A percentile compares a stretch with the other conserved stretches of the same genome.
phyloP scores from a whole-genome alignment of 2,329 filamentous ascomycete genomes.

The Aureobasidium musti region DNA sequence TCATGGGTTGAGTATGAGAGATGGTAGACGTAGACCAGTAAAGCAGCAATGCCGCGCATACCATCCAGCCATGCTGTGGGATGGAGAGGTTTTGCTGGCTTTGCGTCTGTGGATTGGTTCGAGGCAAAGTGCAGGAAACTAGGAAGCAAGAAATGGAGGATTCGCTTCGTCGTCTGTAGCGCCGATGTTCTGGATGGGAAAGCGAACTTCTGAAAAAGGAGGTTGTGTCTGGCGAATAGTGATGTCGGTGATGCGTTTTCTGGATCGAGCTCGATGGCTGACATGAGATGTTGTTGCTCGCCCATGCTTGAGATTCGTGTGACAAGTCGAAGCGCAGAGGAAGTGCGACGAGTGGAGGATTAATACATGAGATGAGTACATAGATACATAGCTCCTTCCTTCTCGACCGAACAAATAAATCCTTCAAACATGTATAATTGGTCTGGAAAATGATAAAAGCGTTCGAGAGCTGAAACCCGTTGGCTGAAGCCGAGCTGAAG shows the following conservation, averaged over 20 bases:
- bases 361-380: not conserved
- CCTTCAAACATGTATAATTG: not conserved
- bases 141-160: not conserved
- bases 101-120: too few relatives aligned
- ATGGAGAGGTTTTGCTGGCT: not conserved
- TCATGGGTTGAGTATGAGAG: constrained; percentile 27
- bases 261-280: not conserved
- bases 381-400: not conserved
- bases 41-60: constrained; percentile 33
- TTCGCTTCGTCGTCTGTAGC: not conserved
- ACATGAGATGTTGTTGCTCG: not conserved
- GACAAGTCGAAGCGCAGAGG: not conserved
- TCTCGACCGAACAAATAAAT: not conserved
- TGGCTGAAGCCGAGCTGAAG: not conserved
- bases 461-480: not conserved
- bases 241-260: not conserved
- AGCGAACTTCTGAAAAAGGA: not conserved
- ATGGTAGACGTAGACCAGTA: constrained; percentile 34
- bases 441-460: not conserved
- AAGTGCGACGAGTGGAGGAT: not conserved
- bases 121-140: not conserved
- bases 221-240: not conserved
- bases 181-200: not conserved
- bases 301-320: not conserved
- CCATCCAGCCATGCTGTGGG: constrained; percentile 35